phyloP scores from a whole-genome alignment of 2,329 filamentous ascomycete genomes.

The Claviceps spartinae region DNA sequence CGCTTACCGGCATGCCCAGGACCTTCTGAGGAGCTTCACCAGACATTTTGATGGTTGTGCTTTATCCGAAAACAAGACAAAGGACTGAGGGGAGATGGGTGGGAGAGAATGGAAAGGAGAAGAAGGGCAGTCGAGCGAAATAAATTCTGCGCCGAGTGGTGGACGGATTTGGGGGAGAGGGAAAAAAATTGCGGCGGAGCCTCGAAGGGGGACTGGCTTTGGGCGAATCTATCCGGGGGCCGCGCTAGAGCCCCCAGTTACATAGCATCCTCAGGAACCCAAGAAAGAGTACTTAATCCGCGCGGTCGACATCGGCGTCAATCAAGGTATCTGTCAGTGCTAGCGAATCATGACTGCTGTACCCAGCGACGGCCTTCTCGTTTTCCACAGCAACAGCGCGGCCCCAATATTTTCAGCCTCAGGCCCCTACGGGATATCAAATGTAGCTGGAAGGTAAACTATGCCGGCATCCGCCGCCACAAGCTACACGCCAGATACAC shows the following conservation, averaged over 20 bases:
- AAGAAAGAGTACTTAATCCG: neutral
- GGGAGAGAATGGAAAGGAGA: conserved; percentile 30
- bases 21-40: conserved; percentile 41
- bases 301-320: neutral
- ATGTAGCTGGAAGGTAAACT: neutral
- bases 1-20: conserved; percentile 55
- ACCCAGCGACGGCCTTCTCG: neutral
- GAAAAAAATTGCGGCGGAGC: conserved; percentile 41
- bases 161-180: conserved; percentile 29
- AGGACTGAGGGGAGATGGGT: conserved; percentile 49
- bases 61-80: conserved; percentile 31
- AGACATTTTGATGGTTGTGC: conserved; percentile 38
- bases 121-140: conserved; percentile 25
- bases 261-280: conserved; percentile 8
- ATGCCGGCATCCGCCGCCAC: neutral
- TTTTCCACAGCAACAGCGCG: conserved; percentile 20
- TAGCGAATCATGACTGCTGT: too few species aligned
- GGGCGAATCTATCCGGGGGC: conserved; percentile 41
- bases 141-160: conserved; percentile 32
- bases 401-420: conserved; percentile 16
- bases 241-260: conserved; percentile 13
- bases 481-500: conserved; percentile 1
- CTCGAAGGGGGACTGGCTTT: conserved; percentile 29
- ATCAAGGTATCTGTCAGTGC: neutral
- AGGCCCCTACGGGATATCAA: conserved; percentile 13